Conservation (phyloP, 805 yeast species). For the Saccharomycopsis olivae region DNA sequence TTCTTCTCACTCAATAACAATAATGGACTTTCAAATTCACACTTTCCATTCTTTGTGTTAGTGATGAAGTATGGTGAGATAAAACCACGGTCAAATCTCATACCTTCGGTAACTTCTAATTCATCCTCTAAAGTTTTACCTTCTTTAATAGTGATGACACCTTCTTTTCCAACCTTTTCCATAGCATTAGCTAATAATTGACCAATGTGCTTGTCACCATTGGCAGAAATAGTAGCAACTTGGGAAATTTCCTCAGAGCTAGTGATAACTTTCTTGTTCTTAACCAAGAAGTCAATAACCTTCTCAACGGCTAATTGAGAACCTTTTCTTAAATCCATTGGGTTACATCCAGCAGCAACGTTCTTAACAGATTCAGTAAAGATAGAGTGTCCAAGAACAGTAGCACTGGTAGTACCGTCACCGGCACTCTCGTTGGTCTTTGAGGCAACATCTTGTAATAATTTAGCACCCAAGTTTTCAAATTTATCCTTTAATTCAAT, state of each 20-base stretch:
- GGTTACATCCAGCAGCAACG: slow-evolving; percentile 98
- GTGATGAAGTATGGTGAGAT: slow-evolving; percentile 95
- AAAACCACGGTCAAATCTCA: slow-evolving; percentile 96
- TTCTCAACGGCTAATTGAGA: slow-evolving; percentile 95
- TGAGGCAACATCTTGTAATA: slow-evolving; percentile 92
- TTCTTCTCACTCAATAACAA: slow-evolving; percentile 85
- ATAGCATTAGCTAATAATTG: slow-evolving; percentile 84
- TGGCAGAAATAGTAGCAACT: slow-evolving; percentile 96
- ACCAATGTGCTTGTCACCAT: slow-evolving; percentile 92
- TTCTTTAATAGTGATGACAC: slow-evolving; percentile 95
- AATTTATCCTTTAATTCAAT: slow-evolving; percentile 78
- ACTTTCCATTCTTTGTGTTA: slow-evolving; percentile 85
- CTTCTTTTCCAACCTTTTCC: slow-evolving; percentile 98
- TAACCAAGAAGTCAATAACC: slow-evolving; percentile 72
- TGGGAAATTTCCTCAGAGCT: slow-evolving; percentile 93
- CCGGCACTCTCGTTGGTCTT: slow-evolving; percentile 97
- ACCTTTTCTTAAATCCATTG: slow-evolving; percentile 96
- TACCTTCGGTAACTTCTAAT: slow-evolving; percentile 95
- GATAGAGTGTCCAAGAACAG: slow-evolving; percentile 90
- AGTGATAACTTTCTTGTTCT: slow-evolving; percentile 86
- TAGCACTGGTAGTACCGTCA: slow-evolving; percentile 97
- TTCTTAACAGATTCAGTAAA: slow-evolving; percentile 92
- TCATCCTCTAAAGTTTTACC: slow-evolving; percentile 96
- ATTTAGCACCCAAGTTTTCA: slow-evolving; percentile 93
- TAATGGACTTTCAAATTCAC: slow-evolving; percentile 90